Conservation (phyloP, 176 grass and related monocot genomes). For the Aechmea fasciata region DNA sequence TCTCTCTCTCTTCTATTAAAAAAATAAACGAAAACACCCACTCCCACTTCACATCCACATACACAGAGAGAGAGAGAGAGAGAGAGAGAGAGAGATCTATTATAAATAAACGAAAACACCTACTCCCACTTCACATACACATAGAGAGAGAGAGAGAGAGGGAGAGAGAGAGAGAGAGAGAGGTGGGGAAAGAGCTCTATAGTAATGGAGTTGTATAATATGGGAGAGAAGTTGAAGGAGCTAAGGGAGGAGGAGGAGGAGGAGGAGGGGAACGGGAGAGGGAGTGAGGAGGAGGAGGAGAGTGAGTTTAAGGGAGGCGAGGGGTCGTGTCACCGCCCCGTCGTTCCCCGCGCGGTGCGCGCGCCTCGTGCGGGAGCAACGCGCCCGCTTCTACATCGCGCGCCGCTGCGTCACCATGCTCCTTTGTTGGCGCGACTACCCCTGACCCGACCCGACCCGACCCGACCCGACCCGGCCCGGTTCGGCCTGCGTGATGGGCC, state of each 20-base stretch:
- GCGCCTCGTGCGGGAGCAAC: slow-evolving; percentile 31
- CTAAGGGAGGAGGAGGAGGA: not conserved
- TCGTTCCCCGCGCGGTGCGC: slow-evolving; percentile 37
- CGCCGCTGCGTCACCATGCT: slow-evolving; percentile 61
- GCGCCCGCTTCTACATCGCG: slow-evolving; percentile 45
- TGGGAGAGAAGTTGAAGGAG: slow-evolving; percentile 4
- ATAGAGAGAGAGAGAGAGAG: not conserved
- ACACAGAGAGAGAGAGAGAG: too few relatives aligned
- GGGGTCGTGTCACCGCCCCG: not conserved
- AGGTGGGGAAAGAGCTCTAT: too few relatives aligned
- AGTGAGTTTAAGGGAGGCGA: not conserved
- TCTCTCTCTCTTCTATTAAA: not conserved
- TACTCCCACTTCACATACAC: not conserved
- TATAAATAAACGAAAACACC: not conserved
- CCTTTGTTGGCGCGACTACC: slow-evolving; percentile 36
- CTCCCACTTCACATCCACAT: not conserved
- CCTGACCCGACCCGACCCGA: slow-evolving; percentile 8
- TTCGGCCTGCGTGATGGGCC: not conserved
- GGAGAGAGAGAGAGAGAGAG: not conserved
- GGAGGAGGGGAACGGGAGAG: not conserved
- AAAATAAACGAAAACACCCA: not conserved
- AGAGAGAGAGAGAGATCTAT: too few relatives aligned
- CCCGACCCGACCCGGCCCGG: not conserved
- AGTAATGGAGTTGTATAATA: slow-evolving; percentile 7
- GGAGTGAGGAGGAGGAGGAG: not conserved